Evolutionary conservation across 257 asterid species (phyloP), one percentile per base, ranked within the genome.

Genomic region (Solanum ossicruentum): DNA sequence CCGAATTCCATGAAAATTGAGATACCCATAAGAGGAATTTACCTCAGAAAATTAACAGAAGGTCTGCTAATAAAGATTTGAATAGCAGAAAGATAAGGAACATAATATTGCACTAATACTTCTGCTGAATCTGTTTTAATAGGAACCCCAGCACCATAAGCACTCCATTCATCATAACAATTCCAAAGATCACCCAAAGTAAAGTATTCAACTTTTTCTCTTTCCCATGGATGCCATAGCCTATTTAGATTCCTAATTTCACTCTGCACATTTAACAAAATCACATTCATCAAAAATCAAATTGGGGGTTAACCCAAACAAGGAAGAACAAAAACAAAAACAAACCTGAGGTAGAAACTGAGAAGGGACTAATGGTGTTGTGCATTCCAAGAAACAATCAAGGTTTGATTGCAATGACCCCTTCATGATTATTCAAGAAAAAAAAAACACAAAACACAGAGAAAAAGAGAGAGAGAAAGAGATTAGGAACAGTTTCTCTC

Each of bases 141-240:
- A 12, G 98, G 97, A 82, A 95, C 97, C 12, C 99, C 98, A 66
- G 93, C 94, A 4, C 99, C 99, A 89, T 93, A 96, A 8, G 95
- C 98, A 92, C 99, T 96, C 93, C 95, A 93, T 93, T 96, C 98
- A 88, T 91, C 96, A 87, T 90, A 95, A 54, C 93, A 87, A 79
- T 90, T 92, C 99, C 99, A 95, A 71, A 96, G 96, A 88, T 95
- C 99, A 88, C 90, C 89, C 75, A 96, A 92, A 28, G 93, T 91
- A 80, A 95, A 95, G 85, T 91, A 96, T 84, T 96, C 98, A 54
- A 95, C 90, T 69, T 92, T 93, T 85, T 95, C 99, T 84, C 97
- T 91, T 85, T 90, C 99, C 92, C 93, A 92, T n/a, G 98, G 98
- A 89, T 93, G 94, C 99, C 99, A 96, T 45, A 96, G 92, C 95